phyloP scores from a whole-genome alignment of 495 filamentous ascomycete species.

The Hypoxylon lienhwacheense region DNA sequence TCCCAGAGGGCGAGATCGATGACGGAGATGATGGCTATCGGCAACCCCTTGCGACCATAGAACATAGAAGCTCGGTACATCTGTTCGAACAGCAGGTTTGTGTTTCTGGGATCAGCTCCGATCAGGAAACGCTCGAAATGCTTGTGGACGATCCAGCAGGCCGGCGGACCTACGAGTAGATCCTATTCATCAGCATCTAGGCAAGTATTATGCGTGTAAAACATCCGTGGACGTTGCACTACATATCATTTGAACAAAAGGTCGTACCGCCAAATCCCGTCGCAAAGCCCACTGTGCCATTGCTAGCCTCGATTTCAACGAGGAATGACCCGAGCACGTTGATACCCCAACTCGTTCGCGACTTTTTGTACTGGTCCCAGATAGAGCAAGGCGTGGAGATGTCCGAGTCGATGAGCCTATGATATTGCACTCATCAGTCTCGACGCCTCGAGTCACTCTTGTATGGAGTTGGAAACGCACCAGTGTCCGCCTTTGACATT shows the following conservation, averaged over 20 bases:
- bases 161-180: constrained; percentile 63
- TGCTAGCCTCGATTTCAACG: constrained; percentile 84
- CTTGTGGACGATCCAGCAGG: constrained; percentile 88
- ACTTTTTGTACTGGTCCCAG: constrained; percentile 84
- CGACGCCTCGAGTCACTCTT: not conserved
- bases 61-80: constrained; percentile 96
- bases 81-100: constrained; percentile 86
- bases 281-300: constrained; percentile 89
- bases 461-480: constrained; percentile 39
- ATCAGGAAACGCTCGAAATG: constrained; percentile 91
- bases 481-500: constrained; percentile 93
- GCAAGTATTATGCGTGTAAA: too few relatives aligned
- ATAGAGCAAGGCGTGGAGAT: constrained; percentile 90
- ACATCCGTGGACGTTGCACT: too few relatives aligned
- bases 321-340: constrained; percentile 93
- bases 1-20: constrained; percentile 94
- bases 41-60: constrained; percentile 89
- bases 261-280: constrained; percentile 81
- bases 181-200: not conserved
- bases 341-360: constrained; percentile 91
- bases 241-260: not conserved
- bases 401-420: constrained; percentile 79
- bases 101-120: constrained; percentile 84
- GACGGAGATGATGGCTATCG: constrained; percentile 87
- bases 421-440: constrained; percentile 4